Percentiles rank a stretch among this genome's conserved stretches.
Conservation (phyloP, 2,329 filamentous ascomycete species). For the Hypoxylon sp. region DNA sequence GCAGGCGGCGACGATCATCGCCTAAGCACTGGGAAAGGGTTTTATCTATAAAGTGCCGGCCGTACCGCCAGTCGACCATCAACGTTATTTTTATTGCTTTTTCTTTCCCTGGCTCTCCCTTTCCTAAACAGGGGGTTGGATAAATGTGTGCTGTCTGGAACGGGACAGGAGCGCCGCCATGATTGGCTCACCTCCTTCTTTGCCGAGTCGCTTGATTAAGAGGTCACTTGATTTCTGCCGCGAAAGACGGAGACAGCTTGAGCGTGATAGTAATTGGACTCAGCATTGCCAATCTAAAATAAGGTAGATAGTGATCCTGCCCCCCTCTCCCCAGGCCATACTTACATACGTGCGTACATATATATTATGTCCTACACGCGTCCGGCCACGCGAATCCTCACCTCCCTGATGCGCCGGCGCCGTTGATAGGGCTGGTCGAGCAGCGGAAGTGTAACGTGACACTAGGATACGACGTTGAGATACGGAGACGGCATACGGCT, state of each 20-base stretch:
- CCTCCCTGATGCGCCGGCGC: neutral
- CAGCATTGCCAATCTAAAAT: neutral
- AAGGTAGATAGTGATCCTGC: neutral
- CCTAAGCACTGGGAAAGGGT: constrained; percentile 37
- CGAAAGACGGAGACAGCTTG: constrained; percentile 2
- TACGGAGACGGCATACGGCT: constrained; percentile 10
- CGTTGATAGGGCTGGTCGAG: neutral
- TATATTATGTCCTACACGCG: neutral
- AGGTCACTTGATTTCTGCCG: constrained; percentile 39
- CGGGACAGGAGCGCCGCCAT: neutral
- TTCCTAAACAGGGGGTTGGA: constrained; percentile 19
- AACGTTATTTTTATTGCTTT: neutral
- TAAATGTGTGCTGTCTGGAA: constrained; percentile 27
- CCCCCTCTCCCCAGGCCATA: neutral
- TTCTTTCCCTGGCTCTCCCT: too few species aligned
- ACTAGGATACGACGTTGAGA: neutral
- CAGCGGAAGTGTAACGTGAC: neutral
- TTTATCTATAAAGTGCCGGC: constrained; percentile 32
- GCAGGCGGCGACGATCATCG: constrained; percentile 23
- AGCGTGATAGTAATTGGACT: constrained; percentile 16
- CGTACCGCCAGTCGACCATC: neutral
- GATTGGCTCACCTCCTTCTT: constrained; percentile 22
- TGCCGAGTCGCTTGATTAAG: constrained; percentile 33
- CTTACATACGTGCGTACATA: neutral
- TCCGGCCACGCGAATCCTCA: neutral